These are phyloP conservation scores for Saccharum hybrid DNA, from an alignment of 202 grass and related monocot species.

Conservation along the genomic window DNA sequence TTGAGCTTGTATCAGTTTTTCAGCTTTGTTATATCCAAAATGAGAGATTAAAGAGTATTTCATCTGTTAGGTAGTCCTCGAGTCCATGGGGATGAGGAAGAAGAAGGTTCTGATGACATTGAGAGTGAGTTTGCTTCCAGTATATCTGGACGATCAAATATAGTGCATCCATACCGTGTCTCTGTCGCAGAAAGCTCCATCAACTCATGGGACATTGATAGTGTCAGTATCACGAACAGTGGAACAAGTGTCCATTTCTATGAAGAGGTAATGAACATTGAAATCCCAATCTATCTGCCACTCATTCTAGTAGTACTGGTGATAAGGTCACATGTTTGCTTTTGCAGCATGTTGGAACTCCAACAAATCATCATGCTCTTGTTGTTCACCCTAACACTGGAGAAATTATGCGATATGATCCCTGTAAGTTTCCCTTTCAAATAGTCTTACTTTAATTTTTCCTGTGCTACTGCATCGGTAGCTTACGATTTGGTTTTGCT, in stretches of 20 bases:
- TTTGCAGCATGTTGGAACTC: constrained; percentile 44
- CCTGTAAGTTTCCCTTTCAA: background rate
- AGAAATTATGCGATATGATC: constrained; percentile 41
- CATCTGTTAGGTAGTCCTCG: constrained; percentile 41
- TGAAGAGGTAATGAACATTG: constrained; percentile 34
- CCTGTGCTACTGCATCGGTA: background rate
- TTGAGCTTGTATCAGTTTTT: background rate
- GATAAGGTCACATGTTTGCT: background rate
- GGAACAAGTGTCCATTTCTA: constrained; percentile 42
- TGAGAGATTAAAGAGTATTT: background rate
- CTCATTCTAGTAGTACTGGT: background rate
- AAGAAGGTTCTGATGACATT: constrained; percentile 46
- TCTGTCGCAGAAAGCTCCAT: constrained; percentile 44
- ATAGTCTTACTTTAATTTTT: background rate
- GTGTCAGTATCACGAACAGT: constrained; percentile 41
- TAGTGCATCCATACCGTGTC: constrained; percentile 38
- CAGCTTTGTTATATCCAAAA: background rate
- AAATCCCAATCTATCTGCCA: background rate
- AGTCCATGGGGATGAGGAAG: constrained; percentile 47
- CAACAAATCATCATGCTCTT: constrained; percentile 41
- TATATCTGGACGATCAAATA: constrained; percentile 29
- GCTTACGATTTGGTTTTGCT: background rate
- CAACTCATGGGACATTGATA: constrained; percentile 37
- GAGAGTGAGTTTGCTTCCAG: constrained; percentile 48
- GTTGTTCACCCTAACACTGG: constrained; percentile 35